Base-by-base conservation (phyloP, 1,284 basidiomycete genomes). In the Dichomitus squalens region DNA sequence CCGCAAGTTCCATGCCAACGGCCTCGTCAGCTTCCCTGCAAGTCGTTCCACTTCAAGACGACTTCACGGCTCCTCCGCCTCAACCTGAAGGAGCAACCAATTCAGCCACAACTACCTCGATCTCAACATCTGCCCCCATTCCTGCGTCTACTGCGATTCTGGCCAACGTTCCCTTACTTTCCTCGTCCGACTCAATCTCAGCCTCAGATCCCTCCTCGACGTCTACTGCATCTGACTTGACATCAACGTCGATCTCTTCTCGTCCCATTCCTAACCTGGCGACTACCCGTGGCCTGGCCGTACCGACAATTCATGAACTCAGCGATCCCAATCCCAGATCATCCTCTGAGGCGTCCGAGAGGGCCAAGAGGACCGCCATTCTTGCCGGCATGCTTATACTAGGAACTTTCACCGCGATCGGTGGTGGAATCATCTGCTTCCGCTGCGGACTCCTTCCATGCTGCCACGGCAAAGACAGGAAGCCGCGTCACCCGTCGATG, bases 381-480 rank as follows among this genome's bases (percentile, higher is more conserved):
- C 55, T 71, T 21, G 70, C 69, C 2, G 66, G 66, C 31, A 60
- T 71, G 20, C 58, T 72, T 11, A 67, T 68, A 31, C 53, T 72
- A 7, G 65, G 60, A 18, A 61, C 61, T 2, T 61, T 72, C 38
- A 43, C 61, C 6, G 61, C 64, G 33, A 57, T 72, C n/a, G 64
- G 63, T 3, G 53, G 62, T 7, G 64, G 61, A 49, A 53, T 66
- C 7, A 52, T 68, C 46, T 72, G 70, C 56, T 61, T 66, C 59
- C 68, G 66, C 31, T 69, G 66, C 56, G 63, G 64, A 9, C 39
- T 68, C 20, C 40, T 59, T 25, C 50, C 58, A 36, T 65, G 66
- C 33, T 56, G 60, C 23, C 5, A 31, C 29, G 54, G 51, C 53
- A 52, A 49, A 29, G 39, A 38, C 43, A 49, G 40, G 36, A 46